Conservation (phyloP, 2,329 filamentous ascomycete genomes). For the Colletotrichum nymphaeae region DNA sequence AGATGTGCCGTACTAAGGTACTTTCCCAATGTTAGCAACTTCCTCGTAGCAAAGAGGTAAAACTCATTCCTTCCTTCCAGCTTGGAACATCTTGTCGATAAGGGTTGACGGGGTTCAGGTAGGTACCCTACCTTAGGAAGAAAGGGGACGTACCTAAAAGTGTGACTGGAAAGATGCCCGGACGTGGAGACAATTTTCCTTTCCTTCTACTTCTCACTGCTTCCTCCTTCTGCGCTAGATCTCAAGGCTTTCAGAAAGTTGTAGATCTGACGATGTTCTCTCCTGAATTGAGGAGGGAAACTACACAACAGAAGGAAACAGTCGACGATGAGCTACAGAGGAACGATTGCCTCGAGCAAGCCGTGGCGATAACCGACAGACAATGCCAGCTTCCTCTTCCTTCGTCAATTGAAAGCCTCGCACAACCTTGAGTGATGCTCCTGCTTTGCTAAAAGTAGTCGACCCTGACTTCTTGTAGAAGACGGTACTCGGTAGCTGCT, state of each 20-base stretch:
- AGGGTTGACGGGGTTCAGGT: background rate
- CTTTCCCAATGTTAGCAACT: constrained; percentile 8
- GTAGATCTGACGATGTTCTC: background rate
- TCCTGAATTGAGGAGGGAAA: background rate
- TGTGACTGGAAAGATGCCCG: background rate
- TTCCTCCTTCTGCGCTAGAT: background rate
- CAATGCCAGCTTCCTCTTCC: background rate
- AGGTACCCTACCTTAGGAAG: too few species aligned
- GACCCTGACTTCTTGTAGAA: background rate
- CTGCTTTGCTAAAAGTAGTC: background rate
- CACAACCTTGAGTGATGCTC: background rate
- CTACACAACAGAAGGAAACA: background rate
- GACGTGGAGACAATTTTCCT: too few species aligned
- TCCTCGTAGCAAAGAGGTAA: background rate
- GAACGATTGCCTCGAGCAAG: background rate
- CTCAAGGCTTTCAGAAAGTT: background rate
- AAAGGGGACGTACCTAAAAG: background rate
- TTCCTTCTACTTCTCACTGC: background rate
- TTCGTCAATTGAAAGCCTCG: background rate
- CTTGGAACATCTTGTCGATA: background rate
- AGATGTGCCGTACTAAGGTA: constrained; percentile 2
- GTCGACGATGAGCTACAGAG: background rate
- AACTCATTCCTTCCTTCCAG: background rate
- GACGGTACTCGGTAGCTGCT: background rate
- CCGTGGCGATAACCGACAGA: background rate